Evolutionary conservation across 352 stramenopile species (phyloP).

Genomic region (Pythium sp.): DNA sequence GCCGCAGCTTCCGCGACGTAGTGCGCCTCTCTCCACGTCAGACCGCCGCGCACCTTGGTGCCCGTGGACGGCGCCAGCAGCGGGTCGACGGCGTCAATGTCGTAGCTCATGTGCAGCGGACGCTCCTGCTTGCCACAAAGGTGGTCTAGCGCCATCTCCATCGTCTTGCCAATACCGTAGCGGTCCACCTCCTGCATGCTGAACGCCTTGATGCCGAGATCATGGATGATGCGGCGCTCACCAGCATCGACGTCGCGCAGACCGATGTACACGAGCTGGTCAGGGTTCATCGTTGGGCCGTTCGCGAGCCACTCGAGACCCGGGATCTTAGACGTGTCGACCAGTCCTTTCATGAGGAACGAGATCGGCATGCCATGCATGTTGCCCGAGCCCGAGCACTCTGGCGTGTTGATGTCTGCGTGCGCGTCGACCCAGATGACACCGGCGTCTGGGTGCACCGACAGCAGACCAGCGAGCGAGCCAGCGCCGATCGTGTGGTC

Average conservation of each 20-base stretch:
- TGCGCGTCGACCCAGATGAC: slow-evolving; percentile 98
- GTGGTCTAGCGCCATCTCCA: slow-evolving; percentile 96
- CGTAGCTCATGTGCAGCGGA: slow-evolving; percentile 96
- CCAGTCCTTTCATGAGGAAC: slow-evolving; percentile 91
- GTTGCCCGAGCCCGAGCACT: slow-evolving; percentile 90
- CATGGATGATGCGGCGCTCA: slow-evolving; percentile 89
- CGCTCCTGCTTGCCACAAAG: slow-evolving; percentile 84
- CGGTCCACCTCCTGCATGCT: slow-evolving; percentile 97
- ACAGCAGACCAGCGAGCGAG: slow-evolving; percentile 91
- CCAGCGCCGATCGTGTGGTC: slow-evolving; percentile 96
- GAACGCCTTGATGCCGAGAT: slow-evolving; percentile 94
- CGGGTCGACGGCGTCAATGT: slow-evolving; percentile 98
- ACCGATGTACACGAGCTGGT: slow-evolving; percentile 95
- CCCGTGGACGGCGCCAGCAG: slow-evolving; percentile 94
- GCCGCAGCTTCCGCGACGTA: slow-evolving; percentile 93
- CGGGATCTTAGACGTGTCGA: slow-evolving; percentile 87
- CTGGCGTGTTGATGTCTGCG: slow-evolving; percentile 97
- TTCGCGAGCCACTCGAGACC: slow-evolving; percentile 93
- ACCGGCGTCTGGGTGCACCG: slow-evolving; percentile 88
- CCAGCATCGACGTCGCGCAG: slow-evolving; percentile 92
- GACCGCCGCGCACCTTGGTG: slow-evolving; percentile 92
- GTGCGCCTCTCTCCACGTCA: slow-evolving; percentile 96
- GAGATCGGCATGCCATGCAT: slow-evolving; percentile 98
- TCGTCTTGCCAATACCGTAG: slow-evolving; percentile 94
- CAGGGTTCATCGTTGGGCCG: slow-evolving; percentile 64